A percentile compares a stretch with the other conserved stretches of the same genome.
These are phyloP conservation scores for Aeschynomene evenia DNA, from an alignment of 306 rosid species.

Conservation along the genomic window DNA sequence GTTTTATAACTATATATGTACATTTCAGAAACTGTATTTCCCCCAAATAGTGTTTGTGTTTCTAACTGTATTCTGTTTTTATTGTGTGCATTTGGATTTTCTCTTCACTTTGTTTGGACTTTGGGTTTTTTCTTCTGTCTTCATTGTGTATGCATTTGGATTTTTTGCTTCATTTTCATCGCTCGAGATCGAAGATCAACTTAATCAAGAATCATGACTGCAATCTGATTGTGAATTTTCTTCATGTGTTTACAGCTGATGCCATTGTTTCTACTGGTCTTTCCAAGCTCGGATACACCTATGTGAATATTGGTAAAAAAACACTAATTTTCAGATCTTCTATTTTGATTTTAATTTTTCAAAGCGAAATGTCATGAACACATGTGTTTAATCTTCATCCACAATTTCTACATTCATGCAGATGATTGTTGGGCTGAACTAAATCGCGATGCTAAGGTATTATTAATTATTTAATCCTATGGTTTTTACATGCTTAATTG, in stretches of 20 bases:
- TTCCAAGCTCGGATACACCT: slow-evolving; percentile 82
- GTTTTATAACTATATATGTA: background rate
- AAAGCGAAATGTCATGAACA: slow-evolving; percentile 6
- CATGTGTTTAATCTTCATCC: background rate
- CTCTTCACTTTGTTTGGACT: too few species aligned
- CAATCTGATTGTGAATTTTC: slow-evolving; percentile 12
- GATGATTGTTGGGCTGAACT: slow-evolving; percentile 99
- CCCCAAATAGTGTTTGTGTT: background rate
- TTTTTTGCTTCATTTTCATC: background rate
- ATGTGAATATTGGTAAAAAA: slow-evolving; percentile 73
- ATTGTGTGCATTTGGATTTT: background rate
- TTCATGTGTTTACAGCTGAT: slow-evolving; percentile 66
- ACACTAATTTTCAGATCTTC: background rate
- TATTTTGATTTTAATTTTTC: background rate
- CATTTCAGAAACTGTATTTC: background rate
- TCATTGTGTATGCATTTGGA: background rate
- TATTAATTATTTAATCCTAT: too few species aligned
- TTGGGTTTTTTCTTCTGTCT: too few species aligned
- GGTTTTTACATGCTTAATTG: background rate
- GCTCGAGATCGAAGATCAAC: background rate
- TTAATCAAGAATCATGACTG: background rate
- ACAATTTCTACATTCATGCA: slow-evolving; percentile 25
- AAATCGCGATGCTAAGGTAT: slow-evolving; percentile 64
- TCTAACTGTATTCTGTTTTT: background rate
- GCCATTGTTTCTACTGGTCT: slow-evolving; percentile 85